Evolutionary conservation across 2,329 filamentous ascomycete species (phyloP).

Genomic region (Pyrenochaeta sp.): DNA sequence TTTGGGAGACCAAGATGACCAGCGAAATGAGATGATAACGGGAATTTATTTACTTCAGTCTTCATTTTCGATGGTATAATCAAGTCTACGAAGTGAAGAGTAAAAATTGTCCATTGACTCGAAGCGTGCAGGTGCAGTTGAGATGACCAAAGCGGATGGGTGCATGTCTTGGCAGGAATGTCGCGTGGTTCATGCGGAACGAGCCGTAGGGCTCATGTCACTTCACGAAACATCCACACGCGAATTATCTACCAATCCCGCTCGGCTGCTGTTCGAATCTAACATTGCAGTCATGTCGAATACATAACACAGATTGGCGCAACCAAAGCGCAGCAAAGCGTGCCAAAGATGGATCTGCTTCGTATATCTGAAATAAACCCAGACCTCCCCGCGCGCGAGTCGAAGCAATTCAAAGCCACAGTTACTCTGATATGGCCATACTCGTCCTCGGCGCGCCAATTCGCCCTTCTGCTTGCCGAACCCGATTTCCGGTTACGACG

Average conservation of each 20-base stretch:
- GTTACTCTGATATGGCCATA: conserved; percentile 93
- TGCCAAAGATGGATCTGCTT: conserved; percentile 34
- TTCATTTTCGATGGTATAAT: too few relatives aligned
- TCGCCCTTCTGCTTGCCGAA: conserved; percentile 84
- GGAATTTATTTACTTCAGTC: too few relatives aligned
- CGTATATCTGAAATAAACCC: conserved; percentile 45
- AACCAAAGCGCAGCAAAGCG: conserved; percentile 1
- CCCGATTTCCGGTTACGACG: conserved; percentile 82
- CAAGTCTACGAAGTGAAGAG: too few relatives aligned
- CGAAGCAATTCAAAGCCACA: conserved; percentile 67
- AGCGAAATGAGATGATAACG: too few relatives aligned
- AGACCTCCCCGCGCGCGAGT: conserved; percentile 36
- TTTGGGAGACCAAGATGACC: too few relatives aligned
- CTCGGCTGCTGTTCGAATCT: not conserved
- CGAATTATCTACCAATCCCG: not conserved
- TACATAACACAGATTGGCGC: conserved; percentile 15
- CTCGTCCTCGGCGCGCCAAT: conserved; percentile 75
- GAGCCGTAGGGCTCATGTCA: conserved; percentile 13
- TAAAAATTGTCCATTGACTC: too few relatives aligned
- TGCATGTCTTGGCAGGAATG: conserved; percentile 10
- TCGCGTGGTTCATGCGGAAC: conserved; percentile 9
- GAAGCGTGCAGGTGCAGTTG: conserved; percentile 1
- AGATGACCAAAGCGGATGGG: conserved; percentile 4
- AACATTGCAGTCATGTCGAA: conserved; percentile 2
- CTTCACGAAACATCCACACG: not conserved